A percentile compares a stretch with the other conserved stretches of the same genome.
phyloP scores from a whole-genome alignment of 257 asterid species.

The Dorcoceras hygrometricum region DNA sequence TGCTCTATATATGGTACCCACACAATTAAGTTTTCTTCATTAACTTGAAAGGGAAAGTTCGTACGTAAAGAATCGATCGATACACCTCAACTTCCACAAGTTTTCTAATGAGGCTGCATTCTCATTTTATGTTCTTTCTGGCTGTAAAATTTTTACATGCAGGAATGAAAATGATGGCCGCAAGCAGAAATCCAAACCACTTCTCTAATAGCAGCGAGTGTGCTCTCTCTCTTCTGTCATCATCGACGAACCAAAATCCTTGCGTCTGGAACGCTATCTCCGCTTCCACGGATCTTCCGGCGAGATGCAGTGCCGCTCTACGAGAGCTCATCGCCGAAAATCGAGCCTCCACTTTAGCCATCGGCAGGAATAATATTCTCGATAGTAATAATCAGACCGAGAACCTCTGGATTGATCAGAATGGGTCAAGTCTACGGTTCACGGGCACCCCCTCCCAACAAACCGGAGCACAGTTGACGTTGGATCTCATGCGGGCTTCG shows the following conservation, averaged over 20 bases:
- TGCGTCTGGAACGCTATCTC: constrained; percentile 17
- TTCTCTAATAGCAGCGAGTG: constrained; percentile 27
- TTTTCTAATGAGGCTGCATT: too few relatives aligned
- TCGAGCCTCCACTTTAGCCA: constrained; percentile 46
- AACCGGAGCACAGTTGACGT: constrained; percentile 35
- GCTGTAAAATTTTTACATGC: neutral
- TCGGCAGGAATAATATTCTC: constrained; percentile 25
- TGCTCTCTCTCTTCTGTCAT: constrained; percentile 96
- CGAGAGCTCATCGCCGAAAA: constrained; percentile 62
- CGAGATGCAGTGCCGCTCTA: constrained; percentile 54
- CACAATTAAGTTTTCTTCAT: too few relatives aligned
- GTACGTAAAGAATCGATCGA: too few relatives aligned
- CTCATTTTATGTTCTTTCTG: neutral
- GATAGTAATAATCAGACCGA: constrained; percentile 16
- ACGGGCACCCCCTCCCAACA: neutral
- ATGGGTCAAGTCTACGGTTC: constrained; percentile 1
- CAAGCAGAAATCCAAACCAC: constrained; percentile 27
- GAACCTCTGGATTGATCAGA: neutral
- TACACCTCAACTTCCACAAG: too few relatives aligned
- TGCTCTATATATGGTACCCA: too few relatives aligned
- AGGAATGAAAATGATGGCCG: constrained; percentile 19
- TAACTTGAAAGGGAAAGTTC: too few relatives aligned
- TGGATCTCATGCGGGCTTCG: constrained; percentile 55
- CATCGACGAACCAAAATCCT: constrained; percentile 31
- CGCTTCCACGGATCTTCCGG: constrained; percentile 38